Evolutionary conservation across 1,139 yeast genomes (phyloP), one percentile per base, ranked within the genome.

Genomic region (Petasospora rhodanensis): DNA sequence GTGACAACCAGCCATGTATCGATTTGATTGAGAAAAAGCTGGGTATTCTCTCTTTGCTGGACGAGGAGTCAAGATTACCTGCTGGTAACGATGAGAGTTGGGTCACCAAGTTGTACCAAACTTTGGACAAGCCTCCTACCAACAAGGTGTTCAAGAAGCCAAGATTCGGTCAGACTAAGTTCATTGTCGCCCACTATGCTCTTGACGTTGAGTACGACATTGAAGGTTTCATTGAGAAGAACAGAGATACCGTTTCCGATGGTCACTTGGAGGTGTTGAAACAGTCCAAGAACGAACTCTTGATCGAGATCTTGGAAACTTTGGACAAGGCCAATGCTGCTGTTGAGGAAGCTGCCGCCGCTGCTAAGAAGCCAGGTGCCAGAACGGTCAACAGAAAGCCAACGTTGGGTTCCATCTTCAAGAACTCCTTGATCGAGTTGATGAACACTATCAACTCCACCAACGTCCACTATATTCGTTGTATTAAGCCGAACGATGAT

Each of bases 1-100:
- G 93, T 37, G 99, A 91, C 58, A 93, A 93, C 59, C 97, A 91
- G 64, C 97, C 97, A 7, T 91, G 98, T 65, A 93, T 93, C 54
- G 82, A 82, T 48, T 72, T 91, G 49, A 91, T 91, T 53, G 99
- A 91, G 64, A 81, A 80, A 54, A 83, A 80, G 59, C 62, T 87
- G 45, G 98, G 98, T 59, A 79, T 91, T 38, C 67, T 91, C 46
- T 76, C 96, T 1, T 70, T 91, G 43, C 70, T 91, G 44, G 98
- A 91, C 57, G 98, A 91, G 68, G 98, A 91, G 62, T 82, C 96
- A 14, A 76, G 97, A 55, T 66, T 91, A 46, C 98, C 97, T 2
- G 76, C 96, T 19, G 98, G 98, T 49, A 76, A 81, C 41, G 98
- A 91, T 56, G 87, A 85, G 52, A 79, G 93, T 20, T 89, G 96